Percentiles rank a stretch among this genome's conserved stretches.
These are phyloP conservation scores for Lasiodiplodia theobromae DNA, from an alignment of 2,329 filamentous ascomycete genomes.

Conservation along the genomic window DNA sequence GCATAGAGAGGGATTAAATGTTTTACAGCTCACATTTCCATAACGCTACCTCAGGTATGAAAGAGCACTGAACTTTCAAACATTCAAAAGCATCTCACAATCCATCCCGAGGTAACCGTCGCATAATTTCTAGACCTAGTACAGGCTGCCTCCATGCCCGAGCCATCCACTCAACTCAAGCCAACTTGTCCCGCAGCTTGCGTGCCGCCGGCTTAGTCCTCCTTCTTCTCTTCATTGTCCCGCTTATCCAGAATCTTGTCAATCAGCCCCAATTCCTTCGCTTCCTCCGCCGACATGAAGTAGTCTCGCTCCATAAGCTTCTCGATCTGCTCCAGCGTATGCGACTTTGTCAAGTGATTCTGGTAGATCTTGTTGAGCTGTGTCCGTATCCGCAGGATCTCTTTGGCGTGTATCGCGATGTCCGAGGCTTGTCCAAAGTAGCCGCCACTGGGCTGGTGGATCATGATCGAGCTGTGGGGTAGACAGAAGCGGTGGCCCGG, in stretches of 20 bases:
- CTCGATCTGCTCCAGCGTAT: constrained; percentile 83
- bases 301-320: constrained; percentile 97
- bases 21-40: background rate
- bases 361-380: constrained; percentile 92
- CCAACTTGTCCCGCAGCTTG: background rate
- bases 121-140: background rate
- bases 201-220: constrained; percentile 6
- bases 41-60: background rate
- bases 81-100: background rate
- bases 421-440: constrained; percentile 74
- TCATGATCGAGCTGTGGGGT: constrained; percentile 95
- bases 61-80: background rate
- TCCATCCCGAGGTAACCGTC: too few species aligned
- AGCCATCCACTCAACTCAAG: background rate
- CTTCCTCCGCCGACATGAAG: constrained; percentile 89
- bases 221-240: constrained; percentile 48
- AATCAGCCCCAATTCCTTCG: constrained; percentile 86
- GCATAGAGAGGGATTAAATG: too few species aligned
- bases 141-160: background rate
- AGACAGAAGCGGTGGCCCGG: constrained; percentile 86
- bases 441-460: constrained; percentile 89
- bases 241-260: constrained; percentile 83
- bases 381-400: constrained; percentile 85
- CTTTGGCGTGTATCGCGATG: constrained; percentile 95
- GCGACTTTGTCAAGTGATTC: constrained; percentile 79